Percentiles rank a stretch among this genome's conserved stretches.
These are phyloP conservation scores for Ustulina deusta DNA, from an alignment of 2,329 filamentous ascomycete genomes.

Conservation along the genomic window DNA sequence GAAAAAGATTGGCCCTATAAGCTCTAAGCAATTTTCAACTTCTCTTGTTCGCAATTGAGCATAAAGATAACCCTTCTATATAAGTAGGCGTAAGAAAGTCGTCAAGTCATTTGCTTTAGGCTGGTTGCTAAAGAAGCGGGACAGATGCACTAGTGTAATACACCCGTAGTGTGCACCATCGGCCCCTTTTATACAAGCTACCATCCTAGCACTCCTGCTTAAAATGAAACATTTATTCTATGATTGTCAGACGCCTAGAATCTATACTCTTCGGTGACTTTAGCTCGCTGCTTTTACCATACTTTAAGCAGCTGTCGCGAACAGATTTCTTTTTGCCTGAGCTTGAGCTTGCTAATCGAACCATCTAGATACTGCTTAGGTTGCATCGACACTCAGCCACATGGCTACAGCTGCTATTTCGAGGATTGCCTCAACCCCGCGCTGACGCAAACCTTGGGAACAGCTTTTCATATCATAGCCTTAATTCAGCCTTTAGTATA, in stretches of 20 bases:
- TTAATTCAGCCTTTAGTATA: not conserved
- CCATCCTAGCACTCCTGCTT: conserved; percentile 1
- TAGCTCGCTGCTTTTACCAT: conserved; percentile 3
- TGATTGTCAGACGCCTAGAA: conserved; percentile 1
- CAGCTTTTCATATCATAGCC: conserved; percentile 3
- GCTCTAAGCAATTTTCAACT: conserved; percentile 9
- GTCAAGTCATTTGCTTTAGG: not conserved
- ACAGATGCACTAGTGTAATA: too few species aligned
- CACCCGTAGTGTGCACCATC: too few species aligned
- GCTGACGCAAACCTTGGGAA: not conserved
- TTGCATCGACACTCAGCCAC: conserved; percentile 15
- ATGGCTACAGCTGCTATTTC: conserved; percentile 3
- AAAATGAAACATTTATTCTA: conserved; percentile 18
- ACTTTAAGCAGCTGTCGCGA: not conserved
- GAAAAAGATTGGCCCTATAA: conserved; percentile 1
- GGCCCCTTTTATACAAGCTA: not conserved
- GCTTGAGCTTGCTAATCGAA: conserved; percentile 10
- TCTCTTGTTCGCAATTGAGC: not conserved
- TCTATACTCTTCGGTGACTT: conserved; percentile 3
- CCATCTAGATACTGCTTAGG: conserved; percentile 11
- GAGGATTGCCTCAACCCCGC: not conserved
- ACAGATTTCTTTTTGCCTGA: conserved; percentile 9
- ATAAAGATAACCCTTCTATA: conserved; percentile 7
- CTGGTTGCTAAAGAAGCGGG: too few species aligned
- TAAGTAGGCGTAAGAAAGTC: conserved; percentile 7